Evolutionary conservation across 208 protist genomes (phyloP).

Genomic region (Porcisia hertigi): DNA sequence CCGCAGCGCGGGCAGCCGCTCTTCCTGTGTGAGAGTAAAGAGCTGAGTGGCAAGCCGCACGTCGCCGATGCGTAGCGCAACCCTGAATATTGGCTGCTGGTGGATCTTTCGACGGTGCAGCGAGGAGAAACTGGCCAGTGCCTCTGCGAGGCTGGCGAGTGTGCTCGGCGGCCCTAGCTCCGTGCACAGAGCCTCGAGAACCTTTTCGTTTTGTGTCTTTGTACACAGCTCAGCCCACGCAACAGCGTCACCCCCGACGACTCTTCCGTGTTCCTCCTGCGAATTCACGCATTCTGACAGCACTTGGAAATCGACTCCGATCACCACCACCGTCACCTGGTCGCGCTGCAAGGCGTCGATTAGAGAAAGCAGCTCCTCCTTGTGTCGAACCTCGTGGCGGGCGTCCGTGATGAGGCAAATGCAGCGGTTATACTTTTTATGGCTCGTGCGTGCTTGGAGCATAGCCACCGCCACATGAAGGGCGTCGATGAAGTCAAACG

Average conservation of each 20-base stretch:
- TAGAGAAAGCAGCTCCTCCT: constrained; percentile 58
- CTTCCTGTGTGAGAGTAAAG: constrained; percentile 63
- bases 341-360: constrained; percentile 43
- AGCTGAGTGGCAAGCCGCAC: constrained; percentile 75
- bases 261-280: neutral
- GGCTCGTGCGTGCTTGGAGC: constrained; percentile 49
- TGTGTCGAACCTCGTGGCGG: constrained; percentile 58
- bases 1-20: constrained; percentile 61
- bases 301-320: constrained; percentile 62
- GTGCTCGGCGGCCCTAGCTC: constrained; percentile 37
- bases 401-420: constrained; percentile 91
- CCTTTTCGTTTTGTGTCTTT: constrained; percentile 70
- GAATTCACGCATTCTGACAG: constrained; percentile 21
- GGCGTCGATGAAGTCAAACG: constrained; percentile 82
- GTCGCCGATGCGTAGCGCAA: constrained; percentile 66
- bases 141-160: constrained; percentile 47
- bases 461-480: constrained; percentile 78
- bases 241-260: neutral
- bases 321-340: constrained; percentile 73
- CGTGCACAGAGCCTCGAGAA: constrained; percentile 53
- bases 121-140: constrained; percentile 31
- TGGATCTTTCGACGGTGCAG: constrained; percentile 38
- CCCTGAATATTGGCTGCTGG: constrained; percentile 44
- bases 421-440: constrained; percentile 59
- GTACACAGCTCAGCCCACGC: constrained; percentile 20